Evolutionary conservation across 345 rosid species (phyloP).

Genomic region (Gossypium mustelinum): DNA sequence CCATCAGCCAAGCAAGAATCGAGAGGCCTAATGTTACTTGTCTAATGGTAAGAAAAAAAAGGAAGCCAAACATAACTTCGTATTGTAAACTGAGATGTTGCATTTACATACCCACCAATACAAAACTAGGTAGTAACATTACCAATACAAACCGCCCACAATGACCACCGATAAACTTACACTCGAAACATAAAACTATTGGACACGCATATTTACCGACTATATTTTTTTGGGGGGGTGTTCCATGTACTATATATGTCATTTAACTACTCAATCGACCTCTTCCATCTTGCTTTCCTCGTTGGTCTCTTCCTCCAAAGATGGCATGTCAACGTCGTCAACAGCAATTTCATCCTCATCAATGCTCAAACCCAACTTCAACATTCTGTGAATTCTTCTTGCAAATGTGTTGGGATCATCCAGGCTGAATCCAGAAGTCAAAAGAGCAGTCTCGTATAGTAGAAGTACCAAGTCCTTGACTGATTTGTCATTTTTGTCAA

Average conservation of each 20-base stretch:
- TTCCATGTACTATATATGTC: background rate
- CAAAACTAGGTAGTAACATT: background rate
- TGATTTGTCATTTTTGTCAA: constrained; percentile 40
- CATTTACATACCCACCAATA: background rate
- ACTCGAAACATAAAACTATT: too few species aligned
- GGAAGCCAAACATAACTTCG: background rate
- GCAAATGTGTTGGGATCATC: constrained; percentile 42
- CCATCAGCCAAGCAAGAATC: background rate
- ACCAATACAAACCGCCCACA: background rate
- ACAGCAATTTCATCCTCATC: constrained; percentile 29
- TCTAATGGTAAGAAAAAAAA: background rate
- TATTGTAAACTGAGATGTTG: background rate
- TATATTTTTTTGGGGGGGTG: too few species aligned
- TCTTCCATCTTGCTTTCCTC: constrained; percentile 20
- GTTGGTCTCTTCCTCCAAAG: constrained; percentile 8
- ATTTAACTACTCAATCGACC: constrained; percentile 2
- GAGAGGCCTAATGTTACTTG: background rate
- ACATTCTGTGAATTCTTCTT: constrained; percentile 38
- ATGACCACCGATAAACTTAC: background rate
- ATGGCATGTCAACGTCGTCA: constrained; percentile 15
- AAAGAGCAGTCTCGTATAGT: constrained; percentile 34
- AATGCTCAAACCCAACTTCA: constrained; percentile 41
- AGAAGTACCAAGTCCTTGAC: constrained; percentile 35
- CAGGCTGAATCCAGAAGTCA: constrained; percentile 41
- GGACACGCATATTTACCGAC: too few species aligned